Evolutionary conservation across 1,284 basidiomycete species (phyloP).

Genomic region (Cystobasidiaceae sp.): DNA sequence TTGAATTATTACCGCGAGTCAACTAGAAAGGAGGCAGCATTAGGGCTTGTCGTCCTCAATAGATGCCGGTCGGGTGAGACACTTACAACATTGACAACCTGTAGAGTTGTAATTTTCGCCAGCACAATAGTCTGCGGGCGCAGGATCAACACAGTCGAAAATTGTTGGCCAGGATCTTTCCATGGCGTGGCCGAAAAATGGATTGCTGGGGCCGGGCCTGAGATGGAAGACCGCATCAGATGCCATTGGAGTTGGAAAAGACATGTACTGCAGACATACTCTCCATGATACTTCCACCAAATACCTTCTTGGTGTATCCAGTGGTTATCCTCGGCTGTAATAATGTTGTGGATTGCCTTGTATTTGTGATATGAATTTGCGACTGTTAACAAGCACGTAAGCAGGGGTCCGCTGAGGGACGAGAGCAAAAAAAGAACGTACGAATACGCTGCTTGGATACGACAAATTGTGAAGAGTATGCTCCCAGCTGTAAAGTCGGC

Average conservation of each 20-base stretch:
- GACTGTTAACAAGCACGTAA: slow-evolving; percentile 5
- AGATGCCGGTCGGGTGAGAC: too few relatives aligned
- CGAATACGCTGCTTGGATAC: slow-evolving; percentile 37
- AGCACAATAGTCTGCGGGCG: slow-evolving; percentile 35
- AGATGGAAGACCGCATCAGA: not conserved
- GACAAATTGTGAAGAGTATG: slow-evolving; percentile 36
- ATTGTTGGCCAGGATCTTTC: slow-evolving; percentile 41
- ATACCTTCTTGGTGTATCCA: slow-evolving; percentile 40
- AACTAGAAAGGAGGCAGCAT: not conserved
- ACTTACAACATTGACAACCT: slow-evolving; percentile 37
- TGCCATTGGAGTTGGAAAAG: not conserved
- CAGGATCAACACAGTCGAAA: slow-evolving; percentile 36
- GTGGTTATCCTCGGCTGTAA: slow-evolving; percentile 33
- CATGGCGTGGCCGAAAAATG: slow-evolving; percentile 39
- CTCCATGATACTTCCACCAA: slow-evolving; percentile 39
- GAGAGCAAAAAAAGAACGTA: not conserved
- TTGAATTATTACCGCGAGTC: not conserved
- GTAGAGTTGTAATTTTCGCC: slow-evolving; percentile 33
- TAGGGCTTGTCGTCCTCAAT: not conserved
- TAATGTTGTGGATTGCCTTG: slow-evolving; percentile 28
- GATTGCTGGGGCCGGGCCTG: slow-evolving; percentile 37
- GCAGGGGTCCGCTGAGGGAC: not conserved
- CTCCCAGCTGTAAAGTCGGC: slow-evolving; percentile 30
- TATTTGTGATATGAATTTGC: slow-evolving; percentile 39
- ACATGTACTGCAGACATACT: slow-evolving; percentile 15